These are phyloP conservation scores for Berberis thunbergii DNA, from an alignment of 164 flowering plant genomes.

Conservation along the genomic window DNA sequence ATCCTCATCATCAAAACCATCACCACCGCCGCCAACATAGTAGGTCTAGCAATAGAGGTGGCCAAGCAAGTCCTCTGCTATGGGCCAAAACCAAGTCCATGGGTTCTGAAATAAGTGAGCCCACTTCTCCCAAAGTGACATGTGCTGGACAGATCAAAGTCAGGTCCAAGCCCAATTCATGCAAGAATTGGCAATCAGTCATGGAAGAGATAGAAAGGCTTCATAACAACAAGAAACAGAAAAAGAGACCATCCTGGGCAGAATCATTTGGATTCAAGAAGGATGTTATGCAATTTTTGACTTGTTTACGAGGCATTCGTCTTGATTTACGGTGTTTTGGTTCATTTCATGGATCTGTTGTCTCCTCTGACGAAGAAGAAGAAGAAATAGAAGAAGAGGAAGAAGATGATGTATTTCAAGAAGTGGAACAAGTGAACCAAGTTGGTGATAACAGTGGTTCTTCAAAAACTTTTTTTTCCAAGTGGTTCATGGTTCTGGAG, in stretches of 20 bases:
- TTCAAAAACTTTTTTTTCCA: conserved; percentile 53
- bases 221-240: conserved; percentile 33
- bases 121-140: conserved; percentile 90
- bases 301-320: conserved; percentile 46
- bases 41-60: conserved; percentile 13
- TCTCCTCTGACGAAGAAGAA: conserved; percentile 42
- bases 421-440: conserved; percentile 15
- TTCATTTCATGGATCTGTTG: conserved; percentile 31
- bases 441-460: conserved; percentile 11
- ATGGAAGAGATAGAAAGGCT: conserved; percentile 91
- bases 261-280: conserved; percentile 72
- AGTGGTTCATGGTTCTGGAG: conserved; percentile 85
- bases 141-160: conserved; percentile 91
- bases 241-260: conserved; percentile 43
- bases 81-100: conserved; percentile 46
- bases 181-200: conserved; percentile 90
- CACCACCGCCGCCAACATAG: conserved; percentile 7
- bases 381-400: conserved; percentile 34
- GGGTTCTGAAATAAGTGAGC: conserved; percentile 47
- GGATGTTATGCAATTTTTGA: conserved; percentile 66
- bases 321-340: conserved; percentile 82
- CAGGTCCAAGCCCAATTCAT: conserved; percentile 33
- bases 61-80: conserved; percentile 44
- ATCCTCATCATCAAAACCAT: conserved; percentile 5
- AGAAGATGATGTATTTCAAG: conserved; percentile 8